Base-by-base conservation (phyloP, 2,329 filamentous ascomycete genomes). In the Hymenoscyphus linearis region DNA sequence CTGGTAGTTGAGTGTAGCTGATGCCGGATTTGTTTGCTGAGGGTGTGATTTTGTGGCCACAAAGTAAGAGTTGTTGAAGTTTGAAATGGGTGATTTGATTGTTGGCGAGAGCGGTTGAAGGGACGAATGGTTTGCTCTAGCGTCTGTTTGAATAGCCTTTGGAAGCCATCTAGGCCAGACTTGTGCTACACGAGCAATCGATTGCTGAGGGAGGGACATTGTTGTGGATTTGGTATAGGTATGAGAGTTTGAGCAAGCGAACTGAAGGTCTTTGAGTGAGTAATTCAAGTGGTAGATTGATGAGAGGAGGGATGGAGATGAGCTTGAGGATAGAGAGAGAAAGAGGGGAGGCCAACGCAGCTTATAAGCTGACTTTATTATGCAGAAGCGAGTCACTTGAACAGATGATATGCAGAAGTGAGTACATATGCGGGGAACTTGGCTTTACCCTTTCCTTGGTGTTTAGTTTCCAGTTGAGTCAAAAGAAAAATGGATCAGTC, bases 151-250 rank as follows among this genome's bases (percentile, higher is more conserved):
- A 55, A 31, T 26, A 9, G 44, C 57, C 47, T 40, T 54, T 13
- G 57, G 57, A 7, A 59, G 57, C 57, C 57, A 59, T 37, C n/a
- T 6, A 18, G 57, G 57, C 57, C 57, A 59, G 35, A 59, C 57
- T 37, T 58, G 57, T n/a, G 57, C 57, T n/a, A 22, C 57, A 12
- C 52, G 57, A 12, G 50, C 40, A 22, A 59, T 34, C n/a, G 57
- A 26, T 26, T 44, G 57, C 22, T 59, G 57, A 26, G 57, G 26
- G 22, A 31, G 22, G 14, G 57, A 55, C 57, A 59, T 59, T 34
- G 37, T 52, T 44, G 47, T 13, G 14, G 47, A 25, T 25, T n/a
- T 12, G 10, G 12, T 34, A 6, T 6, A 7, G n/a, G 44, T 40
- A 7, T 36, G 36, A 40, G 35, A 25, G 22, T 47, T 26, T 34